Evolutionary conservation across 371 early-diverging fungal genomes (phyloP), one percentile per base, ranked within the genome.

Genomic region (Thermomucor indicae-seudaticae): DNA sequence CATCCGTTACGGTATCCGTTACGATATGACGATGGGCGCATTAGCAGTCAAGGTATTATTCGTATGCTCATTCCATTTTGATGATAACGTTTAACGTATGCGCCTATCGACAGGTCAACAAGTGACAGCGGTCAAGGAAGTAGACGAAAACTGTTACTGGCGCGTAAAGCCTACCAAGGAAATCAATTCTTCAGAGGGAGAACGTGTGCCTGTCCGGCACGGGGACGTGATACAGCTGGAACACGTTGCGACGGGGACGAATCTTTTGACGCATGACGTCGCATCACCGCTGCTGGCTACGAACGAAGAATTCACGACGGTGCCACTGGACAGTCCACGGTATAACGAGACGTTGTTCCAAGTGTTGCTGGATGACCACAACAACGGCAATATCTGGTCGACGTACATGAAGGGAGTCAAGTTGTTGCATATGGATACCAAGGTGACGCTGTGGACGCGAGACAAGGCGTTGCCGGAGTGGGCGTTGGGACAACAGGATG

Each of bases 281-380:
- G 98, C 98, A 4, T 92, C 93, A 14, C 96, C 97, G n/a, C 63
- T 92, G 49, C 91, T 92, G 64, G 65, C 90, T 8, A 97, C 98
- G n/a, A 92, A 98, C 57, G 91, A 93, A 78, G 98, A 98, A 69
- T 71, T 97, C 39, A 96, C 97, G 0, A 91, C 94, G 1, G 74
- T 89, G 2, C 58, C 76, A 25, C 50, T 40, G 1, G 67, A 72
- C 7, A 61, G 59, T 0, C n/a, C n/a, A n/a, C 68, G 80, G 17
- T 70, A 70, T 46, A 79, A 84, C 41, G 88, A 84, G 49, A 91
- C 83, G 11, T 73, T 78, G 23, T 92, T 77, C 76, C 76, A 71
- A 63, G 76, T 84, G 43, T 51, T 71, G 23, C 77, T 85, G 47
- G 79, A 84, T 32, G 68, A 71, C 23, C 68, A 75, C 6, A 74